Conservation (phyloP, 768 basidiomycete species). For the Pleurotus giganteus region DNA sequence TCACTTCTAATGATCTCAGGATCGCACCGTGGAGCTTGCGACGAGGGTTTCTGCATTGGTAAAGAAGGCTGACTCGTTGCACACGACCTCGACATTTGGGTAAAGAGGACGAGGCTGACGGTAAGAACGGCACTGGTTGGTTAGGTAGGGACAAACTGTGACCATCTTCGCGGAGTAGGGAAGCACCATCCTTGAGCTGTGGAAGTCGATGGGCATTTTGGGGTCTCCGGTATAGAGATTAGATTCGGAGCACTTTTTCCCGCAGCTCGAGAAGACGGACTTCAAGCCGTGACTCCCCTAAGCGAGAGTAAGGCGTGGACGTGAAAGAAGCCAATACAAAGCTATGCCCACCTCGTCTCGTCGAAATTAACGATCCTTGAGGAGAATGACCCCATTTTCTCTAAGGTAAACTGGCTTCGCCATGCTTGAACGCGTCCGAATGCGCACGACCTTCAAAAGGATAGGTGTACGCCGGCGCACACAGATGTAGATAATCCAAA, state of each 20-base stretch:
- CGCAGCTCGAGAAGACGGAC: background rate
- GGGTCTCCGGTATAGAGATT: background rate
- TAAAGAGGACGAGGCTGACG: too few relatives aligned
- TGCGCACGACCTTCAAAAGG: too few relatives aligned
- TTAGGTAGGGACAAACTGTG: too few relatives aligned
- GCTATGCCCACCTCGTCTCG: background rate
- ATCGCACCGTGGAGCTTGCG: background rate
- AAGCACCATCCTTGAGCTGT: background rate
- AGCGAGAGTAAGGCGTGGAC: background rate
- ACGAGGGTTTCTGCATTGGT: too few relatives aligned
- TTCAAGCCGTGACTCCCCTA: background rate
- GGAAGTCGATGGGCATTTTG: background rate
- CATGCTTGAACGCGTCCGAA: background rate
- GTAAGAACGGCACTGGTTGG: too few relatives aligned
- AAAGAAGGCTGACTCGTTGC: too few relatives aligned
- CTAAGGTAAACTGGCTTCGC: too few relatives aligned
- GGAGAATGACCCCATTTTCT: background rate
- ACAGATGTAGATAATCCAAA: background rate
- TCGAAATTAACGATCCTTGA: background rate
- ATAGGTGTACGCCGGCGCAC: background rate
- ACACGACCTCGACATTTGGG: too few relatives aligned
- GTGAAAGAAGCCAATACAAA: constrained; percentile 1
- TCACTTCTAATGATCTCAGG: background rate
- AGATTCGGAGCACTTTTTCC: background rate
- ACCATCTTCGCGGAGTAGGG: background rate